These are phyloP conservation scores for Pseudogymnoascus pannorum DNA, from an alignment of 2,329 filamentous ascomycete genomes.

Conservation along the genomic window DNA sequence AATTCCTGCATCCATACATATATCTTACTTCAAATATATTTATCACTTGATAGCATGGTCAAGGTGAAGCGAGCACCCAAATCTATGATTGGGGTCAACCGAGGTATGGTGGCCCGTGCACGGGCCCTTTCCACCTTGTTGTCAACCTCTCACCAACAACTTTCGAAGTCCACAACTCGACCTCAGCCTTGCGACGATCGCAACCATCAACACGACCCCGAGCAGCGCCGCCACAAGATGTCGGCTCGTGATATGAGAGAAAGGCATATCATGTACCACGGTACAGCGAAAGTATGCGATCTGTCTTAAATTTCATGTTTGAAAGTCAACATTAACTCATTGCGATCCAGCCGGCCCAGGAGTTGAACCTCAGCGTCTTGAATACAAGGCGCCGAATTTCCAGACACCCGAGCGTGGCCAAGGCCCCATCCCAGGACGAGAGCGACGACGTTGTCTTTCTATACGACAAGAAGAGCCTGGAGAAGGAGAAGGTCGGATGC, in stretches of 20 bases:
- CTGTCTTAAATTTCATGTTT: not conserved
- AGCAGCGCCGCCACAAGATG: not conserved
- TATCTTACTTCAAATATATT: not conserved
- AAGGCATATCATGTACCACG: not conserved
- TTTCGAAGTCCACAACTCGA: not conserved
- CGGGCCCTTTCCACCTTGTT: not conserved
- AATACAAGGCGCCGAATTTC: not conserved
- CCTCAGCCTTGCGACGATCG: not conserved
- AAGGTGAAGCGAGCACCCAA: conserved; percentile 7
- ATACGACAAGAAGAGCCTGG: conserved; percentile 3
- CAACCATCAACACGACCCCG: not conserved
- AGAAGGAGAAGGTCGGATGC: conserved; percentile 39
- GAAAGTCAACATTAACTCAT: not conserved
- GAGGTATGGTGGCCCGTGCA: conserved; percentile 6
- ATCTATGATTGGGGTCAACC: conserved; percentile 6
- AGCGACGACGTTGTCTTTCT: not conserved
- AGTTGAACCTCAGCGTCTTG: not conserved
- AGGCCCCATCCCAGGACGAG: not conserved
- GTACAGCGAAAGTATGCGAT: not conserved
- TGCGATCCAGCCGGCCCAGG: not conserved
- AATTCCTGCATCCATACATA: not conserved
- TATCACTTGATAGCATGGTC: not conserved
- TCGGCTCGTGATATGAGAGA: not conserved
- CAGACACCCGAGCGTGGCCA: not conserved
- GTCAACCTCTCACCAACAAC: not conserved